Conservation (phyloP, 441 rosid species). For the Erysimum cheiri region DNA sequence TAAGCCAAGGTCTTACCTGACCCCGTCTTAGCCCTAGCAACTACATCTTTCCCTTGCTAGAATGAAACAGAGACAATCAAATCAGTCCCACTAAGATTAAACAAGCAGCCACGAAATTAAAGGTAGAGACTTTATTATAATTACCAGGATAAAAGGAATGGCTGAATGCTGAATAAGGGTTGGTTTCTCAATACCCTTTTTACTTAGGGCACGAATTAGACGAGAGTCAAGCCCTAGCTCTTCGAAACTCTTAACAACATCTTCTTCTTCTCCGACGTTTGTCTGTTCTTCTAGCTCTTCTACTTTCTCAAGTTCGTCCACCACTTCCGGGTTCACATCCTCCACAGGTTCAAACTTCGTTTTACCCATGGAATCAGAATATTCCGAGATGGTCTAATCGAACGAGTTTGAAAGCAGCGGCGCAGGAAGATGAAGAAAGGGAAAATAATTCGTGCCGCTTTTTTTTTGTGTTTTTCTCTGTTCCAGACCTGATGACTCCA, state of each 20-base stretch:
- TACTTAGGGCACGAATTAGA: slow-evolving; percentile 69
- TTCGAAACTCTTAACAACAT: slow-evolving; percentile 58
- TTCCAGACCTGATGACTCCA: no score
- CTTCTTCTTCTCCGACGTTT: no score
- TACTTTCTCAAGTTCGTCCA: slow-evolving; percentile 33
- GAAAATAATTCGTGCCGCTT: no score
- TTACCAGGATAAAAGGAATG: slow-evolving; percentile 76
- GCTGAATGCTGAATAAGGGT: slow-evolving; percentile 80
- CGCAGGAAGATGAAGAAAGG: neutral
- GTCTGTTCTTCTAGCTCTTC: slow-evolving; percentile 41
- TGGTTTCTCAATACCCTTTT: slow-evolving; percentile 74
- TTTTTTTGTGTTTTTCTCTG: no score
- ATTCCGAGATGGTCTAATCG: neutral
- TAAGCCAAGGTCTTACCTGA: slow-evolving; percentile 94
- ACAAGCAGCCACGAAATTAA: neutral
- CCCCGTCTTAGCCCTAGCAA: slow-evolving; percentile 90
- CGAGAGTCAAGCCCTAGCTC: slow-evolving; percentile 67
- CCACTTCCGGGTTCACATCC: slow-evolving; percentile 18
- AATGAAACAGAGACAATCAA: slow-evolving; percentile 4
- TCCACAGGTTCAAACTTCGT: slow-evolving; percentile 4
- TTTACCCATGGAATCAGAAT: slow-evolving; percentile 34
- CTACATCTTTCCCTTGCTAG: slow-evolving; percentile 92
- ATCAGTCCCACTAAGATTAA: slow-evolving; percentile 1
- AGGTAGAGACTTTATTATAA: slow-evolving; percentile 11
- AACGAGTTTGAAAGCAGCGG: neutral